Evolutionary conservation across 495 filamentous ascomycete genomes (phyloP), one percentile per base, ranked within the genome.

Genomic region (Hyphodiscus hymeniophilus): DNA sequence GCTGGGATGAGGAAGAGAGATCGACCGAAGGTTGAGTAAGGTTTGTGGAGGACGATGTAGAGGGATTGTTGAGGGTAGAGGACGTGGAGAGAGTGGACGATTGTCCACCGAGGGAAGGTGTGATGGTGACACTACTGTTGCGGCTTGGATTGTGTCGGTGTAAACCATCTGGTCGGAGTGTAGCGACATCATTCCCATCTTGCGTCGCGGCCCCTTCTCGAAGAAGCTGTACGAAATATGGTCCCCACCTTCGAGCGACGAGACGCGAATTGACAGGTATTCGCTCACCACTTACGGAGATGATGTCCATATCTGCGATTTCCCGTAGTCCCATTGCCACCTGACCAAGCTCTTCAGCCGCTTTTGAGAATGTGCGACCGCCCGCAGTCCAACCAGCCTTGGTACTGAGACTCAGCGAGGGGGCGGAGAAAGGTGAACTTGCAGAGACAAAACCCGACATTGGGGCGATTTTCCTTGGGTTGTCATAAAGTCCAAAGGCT

Each of bases 401-500:
- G 24, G 79, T 76, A 31, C 60, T 63, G 23, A 84, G 61, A 39
- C 74, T 82, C n/a, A 55, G n/a, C 3, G 69, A 70, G 12, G 74
- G 76, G 7, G 75, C 66, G 4, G 72, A 62, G 36, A 50, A 60
- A 1, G 87, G 84, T 23, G 85, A 77, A 63, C 86, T 91, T 42
- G 84, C 80, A 10, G 89, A 94, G 44, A 82, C 68, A 59, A 85
- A 94, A 11, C 79, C 84, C 13, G 87, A 89, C 51, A 84, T 82
- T 2, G 89, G 84, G 0, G 77, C 64, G n/a, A 72, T 75, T 56
- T 79, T 80, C 43, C 87, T 76, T 15, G 92, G 87, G 59, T 96
- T 97, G 62, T 97, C 90, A 61, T 94, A 96, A 3, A 98, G 79
- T 0, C 92, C 92, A 68, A 95, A 98, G 0, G 92, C 89, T 63